phyloP scores from a whole-genome alignment of 176 grass and related monocot species.

The Musa schizocarpa region DNA sequence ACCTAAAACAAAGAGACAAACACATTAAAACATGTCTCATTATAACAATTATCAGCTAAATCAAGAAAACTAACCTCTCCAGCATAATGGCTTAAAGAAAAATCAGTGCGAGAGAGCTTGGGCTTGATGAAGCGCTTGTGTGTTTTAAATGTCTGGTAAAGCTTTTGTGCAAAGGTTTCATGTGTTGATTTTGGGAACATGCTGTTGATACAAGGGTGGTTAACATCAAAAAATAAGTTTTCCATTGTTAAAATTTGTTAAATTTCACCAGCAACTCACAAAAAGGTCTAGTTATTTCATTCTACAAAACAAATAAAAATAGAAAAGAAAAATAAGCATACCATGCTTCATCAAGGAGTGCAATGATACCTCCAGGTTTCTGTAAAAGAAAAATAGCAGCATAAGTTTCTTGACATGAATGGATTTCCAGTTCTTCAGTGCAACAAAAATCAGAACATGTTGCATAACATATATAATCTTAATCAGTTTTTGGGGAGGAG shows the following conservation, averaged over 20 bases:
- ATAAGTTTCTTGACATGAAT: neutral
- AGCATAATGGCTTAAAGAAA: constrained; percentile 78
- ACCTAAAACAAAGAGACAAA: constrained; percentile 36
- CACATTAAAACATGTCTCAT: constrained; percentile 5
- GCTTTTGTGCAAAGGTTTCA: constrained; percentile 91
- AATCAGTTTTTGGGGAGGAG: neutral
- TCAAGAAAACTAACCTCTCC: constrained; percentile 66
- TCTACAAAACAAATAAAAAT: neutral
- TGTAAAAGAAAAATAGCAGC: constrained; percentile 29
- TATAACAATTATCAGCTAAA: neutral
- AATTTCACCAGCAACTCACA: neutral
- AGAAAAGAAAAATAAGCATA: constrained; percentile 20
- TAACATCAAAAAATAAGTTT: neutral
- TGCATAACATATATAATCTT: neutral
- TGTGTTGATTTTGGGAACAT: constrained; percentile 99
- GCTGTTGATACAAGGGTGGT: constrained; percentile 30
- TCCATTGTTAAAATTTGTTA: neutral
- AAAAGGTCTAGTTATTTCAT: neutral
- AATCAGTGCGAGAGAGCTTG: constrained; percentile 94
- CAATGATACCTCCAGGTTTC: constrained; percentile 98
- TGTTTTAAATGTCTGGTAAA: constrained; percentile 91
- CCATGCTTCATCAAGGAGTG: constrained; percentile 99
- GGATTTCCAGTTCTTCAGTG: neutral
- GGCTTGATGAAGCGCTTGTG: constrained; percentile 89
- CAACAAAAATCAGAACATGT: neutral